Conservation (phyloP, 306 rosid species). For the Rubus parviflorus region DNA sequence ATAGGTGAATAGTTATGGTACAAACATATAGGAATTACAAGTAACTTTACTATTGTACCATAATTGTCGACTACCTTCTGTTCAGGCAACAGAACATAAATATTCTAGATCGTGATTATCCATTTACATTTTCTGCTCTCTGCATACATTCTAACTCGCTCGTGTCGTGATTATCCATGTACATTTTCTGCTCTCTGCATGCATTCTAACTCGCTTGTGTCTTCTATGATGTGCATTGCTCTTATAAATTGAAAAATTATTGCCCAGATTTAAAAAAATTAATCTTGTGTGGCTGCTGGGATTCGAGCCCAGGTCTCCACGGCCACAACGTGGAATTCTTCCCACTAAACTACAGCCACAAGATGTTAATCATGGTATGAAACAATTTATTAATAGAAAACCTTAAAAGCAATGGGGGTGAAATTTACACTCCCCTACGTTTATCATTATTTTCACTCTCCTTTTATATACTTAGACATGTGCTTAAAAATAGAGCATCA, state of each 20-base stretch:
- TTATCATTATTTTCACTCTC: too few relatives aligned
- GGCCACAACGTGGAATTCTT: conserved; percentile 33
- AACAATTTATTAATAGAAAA: too few relatives aligned
- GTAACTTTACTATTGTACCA: not conserved
- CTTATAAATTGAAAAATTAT: too few relatives aligned
- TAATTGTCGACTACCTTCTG: not conserved
- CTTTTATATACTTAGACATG: not conserved
- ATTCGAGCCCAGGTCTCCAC: conserved; percentile 32
- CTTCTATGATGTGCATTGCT: not conserved
- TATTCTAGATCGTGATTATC: not conserved
- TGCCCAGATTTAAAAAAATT: not conserved
- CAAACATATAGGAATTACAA: not conserved
- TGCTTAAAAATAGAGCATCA: too few relatives aligned
- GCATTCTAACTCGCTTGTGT: too few relatives aligned
- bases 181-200: too few relatives aligned
- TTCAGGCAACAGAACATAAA: not conserved
- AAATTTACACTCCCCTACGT: too few relatives aligned
- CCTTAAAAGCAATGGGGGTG: too few relatives aligned
- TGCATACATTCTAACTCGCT: not conserved
- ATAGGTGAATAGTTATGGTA: conserved; percentile 20
- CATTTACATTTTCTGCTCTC: not conserved
- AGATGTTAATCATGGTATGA: not conserved
- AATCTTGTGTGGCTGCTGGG: conserved; percentile 23
- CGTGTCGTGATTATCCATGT: too few relatives aligned
- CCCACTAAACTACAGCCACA: conserved; percentile 31